These are phyloP conservation scores for Crithidia acanthocephali DNA, from an alignment of 208 protist species.

Conservation along the genomic window DNA sequence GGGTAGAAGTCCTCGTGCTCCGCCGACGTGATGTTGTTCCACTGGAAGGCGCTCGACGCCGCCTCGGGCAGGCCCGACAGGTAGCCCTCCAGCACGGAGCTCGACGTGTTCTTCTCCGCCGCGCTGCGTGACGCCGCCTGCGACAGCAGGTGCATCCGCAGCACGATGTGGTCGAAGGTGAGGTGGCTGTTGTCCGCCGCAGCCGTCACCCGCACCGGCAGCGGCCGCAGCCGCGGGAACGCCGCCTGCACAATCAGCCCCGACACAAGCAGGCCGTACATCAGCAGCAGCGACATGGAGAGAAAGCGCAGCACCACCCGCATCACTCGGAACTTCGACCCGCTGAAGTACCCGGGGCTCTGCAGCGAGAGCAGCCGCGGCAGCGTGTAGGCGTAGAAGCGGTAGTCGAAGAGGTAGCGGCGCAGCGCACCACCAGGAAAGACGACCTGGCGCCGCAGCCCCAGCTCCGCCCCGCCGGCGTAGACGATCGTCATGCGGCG, in stretches of 20 bases:
- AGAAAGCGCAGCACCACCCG: slow-evolving; percentile 64
- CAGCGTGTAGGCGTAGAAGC: slow-evolving; percentile 73
- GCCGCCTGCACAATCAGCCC: slow-evolving; percentile 77
- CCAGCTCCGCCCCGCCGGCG: slow-evolving; percentile 28
- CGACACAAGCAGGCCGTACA: slow-evolving; percentile 52
- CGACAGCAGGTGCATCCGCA: slow-evolving; percentile 74
- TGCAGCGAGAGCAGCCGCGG: slow-evolving; percentile 74
- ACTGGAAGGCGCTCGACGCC: slow-evolving; percentile 51
- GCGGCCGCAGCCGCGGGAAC: slow-evolving; percentile 69
- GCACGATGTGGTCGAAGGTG: slow-evolving; percentile 82
- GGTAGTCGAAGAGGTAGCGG: slow-evolving; percentile 42
- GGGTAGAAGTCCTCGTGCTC: slow-evolving; percentile 71
- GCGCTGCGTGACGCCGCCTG: slow-evolving; percentile 15
- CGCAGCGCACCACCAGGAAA: slow-evolving; percentile 48
- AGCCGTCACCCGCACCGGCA: slow-evolving; percentile 61
- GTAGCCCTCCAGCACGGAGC: slow-evolving; percentile 16
- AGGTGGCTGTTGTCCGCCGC: slow-evolving; percentile 49
- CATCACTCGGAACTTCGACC: slow-evolving; percentile 53
- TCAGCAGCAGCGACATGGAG: slow-evolving; percentile 47
- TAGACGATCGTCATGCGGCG: slow-evolving; percentile 59
- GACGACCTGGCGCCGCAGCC: slow-evolving; percentile 47
- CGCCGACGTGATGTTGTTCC: slow-evolving; percentile 51
- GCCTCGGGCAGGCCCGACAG: slow-evolving; percentile 25
- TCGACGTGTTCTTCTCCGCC: slow-evolving; percentile 25
- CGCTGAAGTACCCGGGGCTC: slow-evolving; percentile 66